These are phyloP conservation scores for Penicillium sp. DNA, from an alignment of 2,329 filamentous ascomycete genomes.

Conservation along the genomic window DNA sequence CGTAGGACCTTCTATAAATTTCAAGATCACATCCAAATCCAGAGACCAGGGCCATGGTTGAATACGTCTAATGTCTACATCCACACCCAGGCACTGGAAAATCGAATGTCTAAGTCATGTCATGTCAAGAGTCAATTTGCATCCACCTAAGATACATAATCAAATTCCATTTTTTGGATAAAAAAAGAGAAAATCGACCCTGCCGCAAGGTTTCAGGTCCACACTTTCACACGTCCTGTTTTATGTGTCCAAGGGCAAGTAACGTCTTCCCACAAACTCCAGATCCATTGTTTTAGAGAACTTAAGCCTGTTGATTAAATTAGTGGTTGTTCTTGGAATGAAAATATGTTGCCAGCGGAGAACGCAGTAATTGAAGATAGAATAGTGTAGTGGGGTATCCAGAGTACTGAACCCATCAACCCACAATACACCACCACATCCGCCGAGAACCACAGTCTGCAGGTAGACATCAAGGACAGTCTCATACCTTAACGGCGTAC, in stretches of 20 bases:
- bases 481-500: slow-evolving; percentile 95
- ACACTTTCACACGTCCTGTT: slow-evolving; percentile 29
- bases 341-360: neutral
- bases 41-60: slow-evolving; percentile 5
- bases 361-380: neutral
- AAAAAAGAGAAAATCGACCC: slow-evolving; percentile 34
- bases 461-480: neutral
- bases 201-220: slow-evolving; percentile 32
- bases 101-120: slow-evolving; percentile 29
- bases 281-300: slow-evolving; percentile 31
- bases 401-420: neutral
- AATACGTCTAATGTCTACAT: neutral
- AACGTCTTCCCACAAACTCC: slow-evolving; percentile 38
- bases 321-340: neutral
- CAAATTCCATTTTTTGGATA: slow-evolving; percentile 35
- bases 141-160: slow-evolving; percentile 45
- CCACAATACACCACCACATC: neutral
- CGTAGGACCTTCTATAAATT: neutral
- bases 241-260: slow-evolving; percentile 28
- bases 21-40: neutral
- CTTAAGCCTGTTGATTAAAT: slow-evolving; percentile 32
- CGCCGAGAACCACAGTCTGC: neutral
- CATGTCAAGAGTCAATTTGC: slow-evolving; percentile 41
- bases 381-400: neutral
- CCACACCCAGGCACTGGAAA: neutral